Conservation (phyloP, 2,329 filamentous ascomycete species). For the Zasmidium cellare region DNA sequence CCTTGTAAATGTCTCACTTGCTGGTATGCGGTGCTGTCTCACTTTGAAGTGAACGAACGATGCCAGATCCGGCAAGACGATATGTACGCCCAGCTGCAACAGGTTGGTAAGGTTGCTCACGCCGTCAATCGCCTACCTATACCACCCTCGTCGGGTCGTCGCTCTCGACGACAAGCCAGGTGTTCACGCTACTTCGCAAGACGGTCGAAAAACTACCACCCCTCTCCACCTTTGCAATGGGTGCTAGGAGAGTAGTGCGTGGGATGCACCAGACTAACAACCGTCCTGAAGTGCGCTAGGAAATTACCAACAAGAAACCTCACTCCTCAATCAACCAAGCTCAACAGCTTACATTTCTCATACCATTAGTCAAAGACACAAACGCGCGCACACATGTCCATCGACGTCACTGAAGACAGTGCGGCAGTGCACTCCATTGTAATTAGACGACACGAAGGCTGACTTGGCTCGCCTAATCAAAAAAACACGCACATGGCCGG, state of each 20-base stretch:
- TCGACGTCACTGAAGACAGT: not conserved
- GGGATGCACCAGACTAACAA: conserved; percentile 2
- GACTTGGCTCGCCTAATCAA: not conserved
- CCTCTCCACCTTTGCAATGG: conserved; percentile 1
- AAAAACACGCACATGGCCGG: not conserved
- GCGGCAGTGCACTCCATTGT: not conserved
- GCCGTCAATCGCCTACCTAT: conserved; percentile 13
- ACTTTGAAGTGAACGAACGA: not conserved
- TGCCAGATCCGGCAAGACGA: not conserved
- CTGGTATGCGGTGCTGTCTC: not conserved
- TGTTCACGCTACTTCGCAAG: not conserved
- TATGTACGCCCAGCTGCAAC: not conserved
- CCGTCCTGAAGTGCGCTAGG: not conserved
- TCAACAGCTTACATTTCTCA: not conserved
- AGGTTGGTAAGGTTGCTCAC: not conserved
- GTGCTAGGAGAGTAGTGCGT: conserved; percentile 3
- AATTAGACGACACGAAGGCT: not conserved
- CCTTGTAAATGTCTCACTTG: not conserved
- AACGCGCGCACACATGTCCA: not conserved
- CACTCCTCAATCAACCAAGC: not conserved
- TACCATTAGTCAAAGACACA: not conserved
- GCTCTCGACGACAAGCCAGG: not conserved
- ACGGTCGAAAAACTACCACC: not conserved
- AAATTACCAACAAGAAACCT: not conserved
- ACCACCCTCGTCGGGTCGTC: conserved; percentile 1